Base-by-base conservation (phyloP, 768 basidiomycete genomes). In the Ramaria sp. region DNA sequence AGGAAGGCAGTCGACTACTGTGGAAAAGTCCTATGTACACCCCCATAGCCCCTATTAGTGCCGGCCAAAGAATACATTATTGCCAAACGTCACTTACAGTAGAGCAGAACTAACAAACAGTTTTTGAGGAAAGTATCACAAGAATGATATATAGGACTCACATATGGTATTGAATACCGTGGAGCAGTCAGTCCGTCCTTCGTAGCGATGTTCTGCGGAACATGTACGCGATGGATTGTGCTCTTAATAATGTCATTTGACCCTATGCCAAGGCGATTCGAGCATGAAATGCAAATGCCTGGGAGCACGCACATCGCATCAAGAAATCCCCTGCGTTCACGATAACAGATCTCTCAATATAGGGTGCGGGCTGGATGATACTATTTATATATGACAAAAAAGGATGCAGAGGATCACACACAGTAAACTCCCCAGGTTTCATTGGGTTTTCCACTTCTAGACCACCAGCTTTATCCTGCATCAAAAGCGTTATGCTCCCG, bases 81-180 rank as follows among this genome's bases (percentile, higher is more conserved):
- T 45, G 10, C 16, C 15, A 45, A 24, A 24, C n/a, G 16, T 6
- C 37, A 59, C 37, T 68, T 67, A 56, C 73, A 60, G 47, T 68
- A 54, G 63, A 74, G 62, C 30, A 61, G 62, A 60, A 66, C 63
- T 63, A 58, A 48, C 55, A 72, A n/a, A 62, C 69, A 67, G 68
- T 67, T 36, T 24, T n/a, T 16, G 24, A 24, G 32, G 22, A 18
- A n/a, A 22, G 47, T 27, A 27, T 6, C 18, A 47, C 20, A 42
- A 16, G 20, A 41, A 42, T 36, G 43, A 41, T n/a, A 42, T n/a
- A 24, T 30, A 20, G 18, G 6, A 63, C 76, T 57, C 57, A 78
- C 77, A 60, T 81, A 82, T 32, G 82, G 81, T 57, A 83, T 82
- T 0, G 80, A 82, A 60, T 79, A 82, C 25, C 81, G 68, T 32